These are phyloP conservation scores for Ophiostoma triangulosporum DNA, from an alignment of 2,329 filamentous ascomycete genomes.

Conservation along the genomic window DNA sequence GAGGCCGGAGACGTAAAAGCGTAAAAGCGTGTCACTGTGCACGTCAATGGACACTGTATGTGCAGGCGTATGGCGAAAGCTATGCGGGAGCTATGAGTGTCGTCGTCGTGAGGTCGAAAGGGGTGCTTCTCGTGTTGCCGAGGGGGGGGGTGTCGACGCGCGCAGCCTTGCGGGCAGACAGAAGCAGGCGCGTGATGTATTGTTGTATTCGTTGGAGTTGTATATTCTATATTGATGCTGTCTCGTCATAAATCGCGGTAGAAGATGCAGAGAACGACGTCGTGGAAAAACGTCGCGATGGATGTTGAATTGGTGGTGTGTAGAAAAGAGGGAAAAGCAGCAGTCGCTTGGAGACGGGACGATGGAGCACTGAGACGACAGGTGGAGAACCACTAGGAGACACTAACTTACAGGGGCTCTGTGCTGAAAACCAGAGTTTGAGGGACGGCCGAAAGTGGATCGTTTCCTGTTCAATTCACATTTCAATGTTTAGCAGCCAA, in stretches of 20 bases:
- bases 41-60: not conserved
- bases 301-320: not conserved
- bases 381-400: not conserved
- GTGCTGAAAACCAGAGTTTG: not conserved
- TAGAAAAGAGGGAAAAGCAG: not conserved
- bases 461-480: not conserved
- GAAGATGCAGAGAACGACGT: not conserved
- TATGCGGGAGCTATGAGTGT: not conserved
- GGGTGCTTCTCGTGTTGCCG: not conserved
- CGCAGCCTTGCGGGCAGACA: not conserved
- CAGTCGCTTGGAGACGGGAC: not conserved
- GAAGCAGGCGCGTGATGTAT: not conserved
- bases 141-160: not conserved
- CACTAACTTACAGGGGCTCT: not conserved
- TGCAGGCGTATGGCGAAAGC: not conserved
- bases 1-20: not conserved
- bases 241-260: not conserved
- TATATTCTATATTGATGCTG: not conserved
- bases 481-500: not conserved
- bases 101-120: not conserved
- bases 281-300: not conserved
- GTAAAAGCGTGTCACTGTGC: not conserved
- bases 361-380: not conserved
- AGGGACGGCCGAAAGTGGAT: not conserved
- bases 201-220: not conserved